Percentiles rank a stretch among this genome's conserved stretches.
Conservation (phyloP, 23 red algal genomes). For the Gracilaria domingensis region DNA sequence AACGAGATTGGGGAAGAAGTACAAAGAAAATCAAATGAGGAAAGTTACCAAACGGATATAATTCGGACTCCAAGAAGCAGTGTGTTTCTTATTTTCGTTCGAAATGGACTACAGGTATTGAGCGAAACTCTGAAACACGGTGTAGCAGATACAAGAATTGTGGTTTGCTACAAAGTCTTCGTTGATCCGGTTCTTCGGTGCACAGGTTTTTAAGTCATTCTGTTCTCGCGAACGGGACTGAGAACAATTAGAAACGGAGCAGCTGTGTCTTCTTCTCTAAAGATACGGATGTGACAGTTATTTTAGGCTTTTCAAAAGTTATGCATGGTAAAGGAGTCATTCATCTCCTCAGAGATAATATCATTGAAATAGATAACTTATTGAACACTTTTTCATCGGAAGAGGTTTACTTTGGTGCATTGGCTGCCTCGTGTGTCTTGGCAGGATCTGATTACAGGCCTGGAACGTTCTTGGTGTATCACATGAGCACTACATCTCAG, state of each 20-base stretch:
- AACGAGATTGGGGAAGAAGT: no score
- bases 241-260: background rate
- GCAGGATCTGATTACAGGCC: constrained; percentile 9
- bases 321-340: constrained; percentile 1
- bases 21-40: no score
- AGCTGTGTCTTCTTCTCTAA: background rate
- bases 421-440: background rate
- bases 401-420: background rate
- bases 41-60: no score
- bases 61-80: no score
- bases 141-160: constrained; percentile 27
- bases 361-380: constrained; percentile 17
- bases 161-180: background rate
- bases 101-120: background rate
- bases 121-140: constrained; percentile 6
- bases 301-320: background rate
- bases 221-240: no score
- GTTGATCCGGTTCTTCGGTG: background rate
- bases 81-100: background rate
- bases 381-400: background rate
- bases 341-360: constrained; percentile 4
- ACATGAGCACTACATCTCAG: background rate
- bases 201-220: background rate
- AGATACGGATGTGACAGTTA: constrained; percentile 36
- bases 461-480: constrained; percentile 5